Evolutionary conservation across 306 rosid genomes (phyloP).

Genomic region (Gynostemma pentaphyllum): DNA sequence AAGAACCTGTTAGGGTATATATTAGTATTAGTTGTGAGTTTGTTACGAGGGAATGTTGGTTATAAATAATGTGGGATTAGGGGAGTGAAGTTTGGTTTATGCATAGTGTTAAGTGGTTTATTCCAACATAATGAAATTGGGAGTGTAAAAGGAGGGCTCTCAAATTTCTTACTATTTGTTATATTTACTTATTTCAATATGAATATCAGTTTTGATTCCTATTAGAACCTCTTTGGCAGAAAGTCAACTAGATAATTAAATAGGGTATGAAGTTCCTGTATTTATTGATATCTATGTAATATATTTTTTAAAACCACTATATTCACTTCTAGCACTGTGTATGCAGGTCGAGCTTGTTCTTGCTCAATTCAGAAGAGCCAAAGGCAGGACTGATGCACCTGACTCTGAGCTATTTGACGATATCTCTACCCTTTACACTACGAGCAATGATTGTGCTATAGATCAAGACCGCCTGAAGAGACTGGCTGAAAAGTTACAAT

Average conservation of each 20-base stretch:
- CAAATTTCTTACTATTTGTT: too few species aligned
- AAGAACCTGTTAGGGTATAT: neutral
- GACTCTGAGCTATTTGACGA: conserved; percentile 68
- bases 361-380: conserved; percentile 88
- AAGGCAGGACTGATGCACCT: conserved; percentile 58
- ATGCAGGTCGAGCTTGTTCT: conserved; percentile 90
- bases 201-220: too few species aligned
- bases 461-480: conserved; percentile 50
- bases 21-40: too few species aligned
- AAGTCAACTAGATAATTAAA: neutral
- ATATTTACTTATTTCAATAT: too few species aligned
- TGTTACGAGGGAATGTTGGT: too few species aligned
- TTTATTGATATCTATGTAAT: neutral
- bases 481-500: conserved; percentile 66
- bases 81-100: too few species aligned
- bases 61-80: too few species aligned
- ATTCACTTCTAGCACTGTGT: conserved; percentile 9
- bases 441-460: conserved; percentile 33
- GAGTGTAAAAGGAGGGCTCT: too few species aligned
- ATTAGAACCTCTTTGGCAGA: too few species aligned
- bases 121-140: too few species aligned
- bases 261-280: neutral
- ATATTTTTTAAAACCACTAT: conserved; percentile 1
- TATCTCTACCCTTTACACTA: conserved; percentile 42
- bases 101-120: too few species aligned